Evolutionary conservation across 768 basidiomycete genomes (phyloP).

Genomic region (Tulasnella sp.): DNA sequence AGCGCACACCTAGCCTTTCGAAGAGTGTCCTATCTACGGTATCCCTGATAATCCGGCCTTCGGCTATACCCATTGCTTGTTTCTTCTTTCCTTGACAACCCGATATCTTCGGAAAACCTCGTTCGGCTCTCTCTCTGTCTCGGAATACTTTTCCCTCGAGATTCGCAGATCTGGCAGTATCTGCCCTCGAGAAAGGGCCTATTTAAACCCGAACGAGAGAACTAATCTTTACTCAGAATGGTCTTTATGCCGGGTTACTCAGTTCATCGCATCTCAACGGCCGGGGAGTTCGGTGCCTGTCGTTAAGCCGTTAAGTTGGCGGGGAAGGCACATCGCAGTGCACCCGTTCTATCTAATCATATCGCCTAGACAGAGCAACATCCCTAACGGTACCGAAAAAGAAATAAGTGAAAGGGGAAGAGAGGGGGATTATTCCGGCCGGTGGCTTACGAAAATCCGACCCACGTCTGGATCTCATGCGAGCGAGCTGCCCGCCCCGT

Average conservation of each 20-base stretch:
- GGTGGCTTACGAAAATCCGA: background rate
- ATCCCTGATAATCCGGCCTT: slow-evolving; percentile 1
- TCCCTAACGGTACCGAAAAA: background rate
- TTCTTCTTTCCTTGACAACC: background rate
- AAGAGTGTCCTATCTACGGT: background rate
- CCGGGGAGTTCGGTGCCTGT: no score
- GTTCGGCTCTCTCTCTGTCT: background rate
- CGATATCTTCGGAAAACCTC: background rate
- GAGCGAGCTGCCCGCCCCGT: background rate
- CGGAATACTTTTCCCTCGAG: background rate
- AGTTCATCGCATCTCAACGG: background rate
- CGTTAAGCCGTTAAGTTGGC: no score
- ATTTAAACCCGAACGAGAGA: slow-evolving; percentile 2
- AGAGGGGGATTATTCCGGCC: background rate
- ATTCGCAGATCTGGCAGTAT: background rate
- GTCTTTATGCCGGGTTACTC: background rate
- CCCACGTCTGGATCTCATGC: background rate
- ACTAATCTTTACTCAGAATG: background rate
- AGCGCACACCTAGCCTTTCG: background rate
- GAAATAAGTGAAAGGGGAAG: background rate
- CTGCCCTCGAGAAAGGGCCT: background rate
- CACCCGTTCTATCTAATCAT: background rate
- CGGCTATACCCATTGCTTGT: background rate
- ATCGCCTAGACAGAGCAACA: background rate
- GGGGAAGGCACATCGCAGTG: background rate